Evolutionary conservation across 306 rosid species (phyloP).

Genomic region (Begonia fuchsioides): DNA sequence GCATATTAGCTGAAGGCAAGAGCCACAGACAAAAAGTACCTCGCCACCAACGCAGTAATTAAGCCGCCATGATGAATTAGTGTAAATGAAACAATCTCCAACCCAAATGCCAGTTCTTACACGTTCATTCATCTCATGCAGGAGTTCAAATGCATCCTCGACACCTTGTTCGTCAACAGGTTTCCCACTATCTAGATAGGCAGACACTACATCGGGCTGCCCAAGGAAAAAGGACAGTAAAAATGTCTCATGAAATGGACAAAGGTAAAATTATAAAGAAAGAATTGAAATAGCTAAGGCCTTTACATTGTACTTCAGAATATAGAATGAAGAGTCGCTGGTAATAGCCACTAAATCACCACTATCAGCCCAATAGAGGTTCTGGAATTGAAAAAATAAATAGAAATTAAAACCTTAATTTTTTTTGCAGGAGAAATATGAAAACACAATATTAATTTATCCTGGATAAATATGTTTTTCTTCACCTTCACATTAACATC

Average conservation of each 20-base stretch:
- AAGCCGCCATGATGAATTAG: constrained; percentile 93
- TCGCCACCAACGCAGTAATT: constrained; percentile 99
- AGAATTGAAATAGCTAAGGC: constrained; percentile 2
- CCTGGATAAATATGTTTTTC: background rate
- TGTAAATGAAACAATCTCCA: constrained; percentile 98
- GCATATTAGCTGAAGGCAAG: background rate
- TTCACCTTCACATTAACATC: constrained; percentile 95
- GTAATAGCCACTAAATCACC: constrained; percentile 91
- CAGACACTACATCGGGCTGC: constrained; percentile 88
- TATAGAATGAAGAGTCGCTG: constrained; percentile 84
- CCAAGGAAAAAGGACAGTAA: constrained; percentile 9
- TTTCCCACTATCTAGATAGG: constrained; percentile 78
- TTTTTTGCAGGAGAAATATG: constrained; percentile 3
- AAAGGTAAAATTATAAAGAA: background rate
- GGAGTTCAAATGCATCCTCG: constrained; percentile 96
- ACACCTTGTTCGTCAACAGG: constrained; percentile 89
- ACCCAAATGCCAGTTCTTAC: constrained; percentile 98
- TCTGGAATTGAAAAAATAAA: constrained; percentile 33
- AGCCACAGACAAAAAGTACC: constrained; percentile 29
- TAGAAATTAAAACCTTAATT: constrained; percentile 1
- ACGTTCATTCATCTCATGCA: constrained; percentile 90
- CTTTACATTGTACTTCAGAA: constrained; percentile 90
- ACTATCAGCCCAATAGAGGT: constrained; percentile 98
- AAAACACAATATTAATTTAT: constrained; percentile 1
- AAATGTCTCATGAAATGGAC: constrained; percentile 2